A percentile compares a stretch with the other conserved stretches of the same genome.
Conservation (phyloP, 495 filamentous ascomycete species). For the Aspergillus nidulans region DNA sequence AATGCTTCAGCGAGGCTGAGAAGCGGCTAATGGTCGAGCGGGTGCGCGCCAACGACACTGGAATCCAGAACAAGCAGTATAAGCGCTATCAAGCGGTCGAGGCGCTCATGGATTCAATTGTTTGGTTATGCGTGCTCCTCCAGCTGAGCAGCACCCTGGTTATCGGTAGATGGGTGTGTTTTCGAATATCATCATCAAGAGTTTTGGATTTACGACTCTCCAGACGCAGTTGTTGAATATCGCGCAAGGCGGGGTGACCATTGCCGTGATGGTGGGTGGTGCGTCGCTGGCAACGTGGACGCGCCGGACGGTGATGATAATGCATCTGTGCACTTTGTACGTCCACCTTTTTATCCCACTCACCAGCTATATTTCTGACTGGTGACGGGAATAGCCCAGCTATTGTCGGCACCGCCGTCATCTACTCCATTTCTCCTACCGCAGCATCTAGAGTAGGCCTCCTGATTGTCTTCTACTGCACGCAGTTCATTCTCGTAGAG, state of each 20-base stretch:
- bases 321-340: slow-evolving; percentile 22
- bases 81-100: slow-evolving; percentile 48
- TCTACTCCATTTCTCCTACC: slow-evolving; percentile 17
- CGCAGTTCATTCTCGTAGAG: slow-evolving; percentile 20
- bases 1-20: slow-evolving; percentile 38
- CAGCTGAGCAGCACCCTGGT: slow-evolving; percentile 14
- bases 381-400: slow-evolving; percentile 16
- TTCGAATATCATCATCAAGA: slow-evolving; percentile 28
- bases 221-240: slow-evolving; percentile 30
- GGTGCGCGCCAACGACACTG: slow-evolving; percentile 50
- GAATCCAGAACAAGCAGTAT: slow-evolving; percentile 51
- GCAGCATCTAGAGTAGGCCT: slow-evolving; percentile 16
- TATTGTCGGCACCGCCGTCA: slow-evolving; percentile 18
- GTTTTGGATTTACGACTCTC: slow-evolving; percentile 28
- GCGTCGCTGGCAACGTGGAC: slow-evolving; percentile 11
- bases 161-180: slow-evolving; percentile 31
- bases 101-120: slow-evolving; percentile 38
- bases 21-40: slow-evolving; percentile 47
- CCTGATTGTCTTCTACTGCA: slow-evolving; percentile 26
- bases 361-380: too few species aligned
- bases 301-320: slow-evolving; percentile 18
- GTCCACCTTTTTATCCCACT: too few species aligned
- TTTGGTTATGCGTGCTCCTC: slow-evolving; percentile 21
- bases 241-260: slow-evolving; percentile 19
- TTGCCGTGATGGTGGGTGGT: slow-evolving; percentile 20